phyloP scores from a whole-genome alignment of 768 basidiomycete species.

The Myochromella boudieri region DNA sequence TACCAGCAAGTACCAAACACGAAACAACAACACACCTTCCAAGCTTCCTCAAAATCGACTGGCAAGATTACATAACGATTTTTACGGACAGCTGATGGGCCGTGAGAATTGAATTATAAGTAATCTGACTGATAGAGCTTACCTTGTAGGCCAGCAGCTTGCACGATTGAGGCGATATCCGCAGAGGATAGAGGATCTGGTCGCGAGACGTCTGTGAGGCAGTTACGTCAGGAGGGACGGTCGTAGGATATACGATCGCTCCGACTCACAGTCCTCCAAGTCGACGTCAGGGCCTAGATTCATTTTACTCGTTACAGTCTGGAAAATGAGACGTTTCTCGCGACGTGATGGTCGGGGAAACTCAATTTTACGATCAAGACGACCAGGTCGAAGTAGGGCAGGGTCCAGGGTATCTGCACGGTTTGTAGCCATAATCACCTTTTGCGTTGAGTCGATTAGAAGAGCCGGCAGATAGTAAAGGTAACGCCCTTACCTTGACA shows the following conservation, averaged over 20 bases:
- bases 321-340: conserved; percentile 97
- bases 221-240: too few species aligned
- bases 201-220: conserved; percentile 80
- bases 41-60: conserved; percentile 97
- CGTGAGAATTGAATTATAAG: conserved; percentile 3
- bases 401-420: conserved; percentile 98
- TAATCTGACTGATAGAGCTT: conserved; percentile 5
- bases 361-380: conserved; percentile 97
- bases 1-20: conserved; percentile 38
- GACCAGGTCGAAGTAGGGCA: conserved; percentile 94
- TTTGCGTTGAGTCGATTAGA: conserved; percentile 2
- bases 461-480: background rate
- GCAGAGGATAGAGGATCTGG: conserved; percentile 96
- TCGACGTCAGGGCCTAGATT: conserved; percentile 97
- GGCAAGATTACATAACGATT: conserved; percentile 98
- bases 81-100: conserved; percentile 81
- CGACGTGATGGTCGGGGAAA: conserved; percentile 93
- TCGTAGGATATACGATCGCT: conserved; percentile 1
- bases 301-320: conserved; percentile 97
- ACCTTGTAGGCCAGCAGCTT: conserved; percentile 98
- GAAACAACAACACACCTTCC: conserved; percentile 93
- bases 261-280: conserved; percentile 90
- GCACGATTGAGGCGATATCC: conserved; percentile 93
- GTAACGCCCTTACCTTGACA: conserved; percentile 76
- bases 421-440: conserved; percentile 99